These are phyloP conservation scores for Begonia masoniana DNA, from an alignment of 306 rosid genomes.

Conservation along the genomic window DNA sequence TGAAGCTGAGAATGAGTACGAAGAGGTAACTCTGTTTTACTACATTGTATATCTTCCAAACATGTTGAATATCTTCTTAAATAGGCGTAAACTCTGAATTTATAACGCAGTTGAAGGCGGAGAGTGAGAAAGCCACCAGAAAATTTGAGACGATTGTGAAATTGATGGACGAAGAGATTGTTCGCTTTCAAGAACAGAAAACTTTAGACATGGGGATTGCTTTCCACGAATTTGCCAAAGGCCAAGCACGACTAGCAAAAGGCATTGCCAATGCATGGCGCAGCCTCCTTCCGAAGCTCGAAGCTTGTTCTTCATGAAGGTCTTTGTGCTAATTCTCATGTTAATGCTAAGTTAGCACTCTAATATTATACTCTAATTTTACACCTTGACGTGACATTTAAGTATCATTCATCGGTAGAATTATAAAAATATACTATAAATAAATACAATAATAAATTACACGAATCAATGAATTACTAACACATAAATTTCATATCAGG, in stretches of 20 bases:
- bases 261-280: slow-evolving; percentile 87
- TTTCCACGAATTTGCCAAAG: slow-evolving; percentile 95
- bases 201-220: slow-evolving; percentile 83
- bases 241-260: slow-evolving; percentile 85
- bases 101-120: slow-evolving; percentile 76
- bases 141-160: slow-evolving; percentile 66
- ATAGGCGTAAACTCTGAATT: slow-evolving; percentile 4
- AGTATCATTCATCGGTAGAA: too few relatives aligned
- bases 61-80: background rate
- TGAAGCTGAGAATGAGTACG: slow-evolving; percentile 81
- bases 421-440: too few relatives aligned
- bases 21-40: slow-evolving; percentile 33
- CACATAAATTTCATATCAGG: too few relatives aligned
- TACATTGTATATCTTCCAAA: background rate
- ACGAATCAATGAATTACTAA: too few relatives aligned
- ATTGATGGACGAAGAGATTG: slow-evolving; percentile 77
- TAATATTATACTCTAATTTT: too few relatives aligned
- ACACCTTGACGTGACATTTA: too few relatives aligned
- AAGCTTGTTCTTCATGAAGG: slow-evolving; percentile 11
- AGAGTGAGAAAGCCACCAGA: slow-evolving; percentile 77
- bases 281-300: slow-evolving; percentile 93
- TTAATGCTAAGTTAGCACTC: too few relatives aligned
- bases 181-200: slow-evolving; percentile 86
- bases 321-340: too few relatives aligned
- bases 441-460: too few relatives aligned